phyloP scores from a whole-genome alignment of 495 filamentous ascomycete genomes.

The Podospora pseudocomata region DNA sequence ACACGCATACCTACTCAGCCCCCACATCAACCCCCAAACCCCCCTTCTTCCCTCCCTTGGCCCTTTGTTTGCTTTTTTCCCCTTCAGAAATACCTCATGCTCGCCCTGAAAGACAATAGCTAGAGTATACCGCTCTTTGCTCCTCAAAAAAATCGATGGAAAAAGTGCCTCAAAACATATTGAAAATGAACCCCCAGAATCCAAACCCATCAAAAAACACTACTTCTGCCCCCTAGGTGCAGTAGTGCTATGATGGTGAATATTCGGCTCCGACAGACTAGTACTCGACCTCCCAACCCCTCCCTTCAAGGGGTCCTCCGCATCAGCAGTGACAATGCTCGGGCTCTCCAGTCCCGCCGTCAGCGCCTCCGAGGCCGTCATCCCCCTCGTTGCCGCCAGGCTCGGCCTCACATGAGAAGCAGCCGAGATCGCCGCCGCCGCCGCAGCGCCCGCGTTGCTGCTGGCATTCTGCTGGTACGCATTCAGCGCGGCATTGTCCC shows the following conservation, averaged over 20 bases:
- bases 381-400: slow-evolving; percentile 43
- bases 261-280: slow-evolving; percentile 44
- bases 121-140: too few relatives aligned
- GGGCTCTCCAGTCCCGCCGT: slow-evolving; percentile 58
- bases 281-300: slow-evolving; percentile 32
- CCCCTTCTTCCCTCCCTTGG: too few relatives aligned
- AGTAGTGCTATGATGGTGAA: slow-evolving; percentile 12
- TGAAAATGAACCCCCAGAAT: not conserved
- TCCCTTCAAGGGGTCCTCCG: slow-evolving; percentile 69
- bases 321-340: slow-evolving; percentile 54
- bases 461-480: slow-evolving; percentile 21
- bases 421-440: slow-evolving; percentile 22
- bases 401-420: slow-evolving; percentile 33
- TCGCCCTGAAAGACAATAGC: too few relatives aligned
- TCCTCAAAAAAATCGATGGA: too few relatives aligned
- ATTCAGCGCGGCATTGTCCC: slow-evolving; percentile 25
- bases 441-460: not conserved
- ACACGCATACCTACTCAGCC: too few relatives aligned
- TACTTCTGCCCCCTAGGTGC: not conserved
- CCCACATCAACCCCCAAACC: not conserved
- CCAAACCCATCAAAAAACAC: not conserved
- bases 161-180: not conserved
- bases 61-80: too few relatives aligned
- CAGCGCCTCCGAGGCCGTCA: slow-evolving; percentile 60
- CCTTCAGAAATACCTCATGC: too few relatives aligned